Evolutionary conservation across 1,284 basidiomycete genomes (phyloP).

Genomic region (Kwoniella shivajii): DNA sequence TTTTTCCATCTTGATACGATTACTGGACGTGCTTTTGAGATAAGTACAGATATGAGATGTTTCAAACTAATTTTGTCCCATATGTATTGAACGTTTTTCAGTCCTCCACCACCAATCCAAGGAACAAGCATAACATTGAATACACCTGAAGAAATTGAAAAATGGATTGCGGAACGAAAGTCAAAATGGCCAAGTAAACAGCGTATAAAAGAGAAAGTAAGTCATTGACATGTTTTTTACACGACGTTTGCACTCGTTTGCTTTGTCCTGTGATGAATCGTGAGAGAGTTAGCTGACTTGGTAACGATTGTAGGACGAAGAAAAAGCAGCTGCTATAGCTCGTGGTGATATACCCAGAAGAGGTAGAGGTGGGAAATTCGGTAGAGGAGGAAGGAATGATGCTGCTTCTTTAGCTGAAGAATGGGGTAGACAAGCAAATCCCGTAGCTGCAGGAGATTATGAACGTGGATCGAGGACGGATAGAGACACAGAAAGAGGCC

Average conservation of each 20-base stretch:
- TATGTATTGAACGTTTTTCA: slow-evolving; percentile 1
- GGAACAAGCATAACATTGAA: slow-evolving; percentile 77
- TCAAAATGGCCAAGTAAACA: slow-evolving; percentile 74
- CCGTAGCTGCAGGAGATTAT: background rate
- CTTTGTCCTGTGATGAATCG: background rate
- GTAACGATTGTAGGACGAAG: slow-evolving; percentile 55
- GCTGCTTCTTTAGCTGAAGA: slow-evolving; percentile 46
- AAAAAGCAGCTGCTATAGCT: slow-evolving; percentile 73
- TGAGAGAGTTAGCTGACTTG: background rate
- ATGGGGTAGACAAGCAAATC: slow-evolving; percentile 36
- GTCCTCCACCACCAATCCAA: slow-evolving; percentile 64
- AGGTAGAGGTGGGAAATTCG: slow-evolving; percentile 29
- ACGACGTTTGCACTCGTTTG: background rate
- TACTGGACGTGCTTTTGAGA: background rate
- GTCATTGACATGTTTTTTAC: slow-evolving; percentile 7
- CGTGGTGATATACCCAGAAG: slow-evolving; percentile 67
- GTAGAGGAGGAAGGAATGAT: slow-evolving; percentile 21
- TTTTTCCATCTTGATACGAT: background rate
- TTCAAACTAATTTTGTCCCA: background rate
- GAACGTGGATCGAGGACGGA: background rate
- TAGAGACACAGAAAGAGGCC: too few species aligned
- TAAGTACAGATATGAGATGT: background rate
- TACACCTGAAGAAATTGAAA: slow-evolving; percentile 75
- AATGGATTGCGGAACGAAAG: slow-evolving; percentile 85
- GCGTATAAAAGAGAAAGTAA: slow-evolving; percentile 70